These are phyloP conservation scores for Phytomonas sp. DNA, from an alignment of 208 protist species.

Conservation along the genomic window DNA sequence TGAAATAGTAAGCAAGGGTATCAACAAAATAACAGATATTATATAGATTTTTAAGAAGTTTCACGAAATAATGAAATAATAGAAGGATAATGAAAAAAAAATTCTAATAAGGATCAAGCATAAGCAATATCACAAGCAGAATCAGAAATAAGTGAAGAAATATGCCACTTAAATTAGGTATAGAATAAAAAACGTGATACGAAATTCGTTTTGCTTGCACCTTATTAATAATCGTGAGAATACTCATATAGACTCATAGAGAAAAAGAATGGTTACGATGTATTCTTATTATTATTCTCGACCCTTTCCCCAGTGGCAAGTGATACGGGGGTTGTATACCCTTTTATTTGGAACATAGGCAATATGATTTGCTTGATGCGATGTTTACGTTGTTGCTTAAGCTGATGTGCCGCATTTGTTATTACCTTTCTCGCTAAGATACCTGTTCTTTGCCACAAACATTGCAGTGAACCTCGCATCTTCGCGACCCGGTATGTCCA, in stretches of 20 bases:
- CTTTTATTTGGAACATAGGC: neutral
- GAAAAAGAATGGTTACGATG: neutral
- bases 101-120: neutral
- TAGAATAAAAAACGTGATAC: conserved; percentile 2
- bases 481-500: neutral
- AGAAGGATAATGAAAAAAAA: neutral
- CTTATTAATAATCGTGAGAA: neutral
- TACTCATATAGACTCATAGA: neutral
- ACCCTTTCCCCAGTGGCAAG: neutral
- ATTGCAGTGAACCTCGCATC: neutral
- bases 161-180: neutral
- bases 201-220: neutral
- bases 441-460: neutral
- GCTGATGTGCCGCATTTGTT: neutral
- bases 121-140: neutral
- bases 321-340: neutral
- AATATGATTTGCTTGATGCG: neutral
- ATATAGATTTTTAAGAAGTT: neutral
- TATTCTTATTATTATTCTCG: neutral
- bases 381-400: neutral
- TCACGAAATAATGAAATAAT: conserved; percentile 1
- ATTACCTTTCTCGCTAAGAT: neutral
- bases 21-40: conserved; percentile 12
- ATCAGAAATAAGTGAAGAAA: neutral
- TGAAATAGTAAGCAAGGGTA: conserved; percentile 12